phyloP scores from a whole-genome alignment of 2,329 filamentous ascomycete genomes.

The Claviceps paspali region DNA sequence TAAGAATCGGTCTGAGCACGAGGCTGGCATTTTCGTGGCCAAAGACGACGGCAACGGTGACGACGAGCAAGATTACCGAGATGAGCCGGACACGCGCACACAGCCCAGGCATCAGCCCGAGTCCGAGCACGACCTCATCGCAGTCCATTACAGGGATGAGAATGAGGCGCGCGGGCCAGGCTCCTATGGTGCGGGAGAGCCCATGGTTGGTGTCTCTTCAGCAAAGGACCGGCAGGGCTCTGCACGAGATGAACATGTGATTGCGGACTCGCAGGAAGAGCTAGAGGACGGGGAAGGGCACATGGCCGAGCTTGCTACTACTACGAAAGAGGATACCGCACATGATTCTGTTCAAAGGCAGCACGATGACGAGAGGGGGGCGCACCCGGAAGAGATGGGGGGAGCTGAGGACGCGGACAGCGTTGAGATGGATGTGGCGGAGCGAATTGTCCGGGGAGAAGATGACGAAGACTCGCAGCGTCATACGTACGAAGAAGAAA shows the following conservation, averaged over 20 bases:
- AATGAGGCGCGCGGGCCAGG: background rate
- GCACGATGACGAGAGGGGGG: no score
- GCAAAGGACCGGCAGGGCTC: background rate
- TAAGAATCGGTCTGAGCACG: no score
- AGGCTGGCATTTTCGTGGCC: background rate
- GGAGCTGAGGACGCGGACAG: background rate
- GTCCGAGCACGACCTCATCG: background rate
- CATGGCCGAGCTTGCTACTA: background rate
- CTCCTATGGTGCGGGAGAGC: background rate
- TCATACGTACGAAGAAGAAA: no score
- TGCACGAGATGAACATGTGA: background rate
- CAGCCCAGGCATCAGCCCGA: background rate
- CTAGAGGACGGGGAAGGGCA: background rate
- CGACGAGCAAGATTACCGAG: background rate
- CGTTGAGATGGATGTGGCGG: background rate
- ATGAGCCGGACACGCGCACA: background rate
- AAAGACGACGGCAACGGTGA: no score
- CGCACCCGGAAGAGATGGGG: background rate
- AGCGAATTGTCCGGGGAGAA: background rate
- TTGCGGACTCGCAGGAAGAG: background rate
- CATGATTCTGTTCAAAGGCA: background rate
- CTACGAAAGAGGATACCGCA: background rate
- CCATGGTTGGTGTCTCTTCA: background rate
- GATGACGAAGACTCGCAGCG: no score
- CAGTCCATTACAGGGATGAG: background rate